A percentile compares a stretch with the other conserved stretches of the same genome.
Conservation (phyloP, 441 rosid species). For the Pelargonium cotyledonis region DNA sequence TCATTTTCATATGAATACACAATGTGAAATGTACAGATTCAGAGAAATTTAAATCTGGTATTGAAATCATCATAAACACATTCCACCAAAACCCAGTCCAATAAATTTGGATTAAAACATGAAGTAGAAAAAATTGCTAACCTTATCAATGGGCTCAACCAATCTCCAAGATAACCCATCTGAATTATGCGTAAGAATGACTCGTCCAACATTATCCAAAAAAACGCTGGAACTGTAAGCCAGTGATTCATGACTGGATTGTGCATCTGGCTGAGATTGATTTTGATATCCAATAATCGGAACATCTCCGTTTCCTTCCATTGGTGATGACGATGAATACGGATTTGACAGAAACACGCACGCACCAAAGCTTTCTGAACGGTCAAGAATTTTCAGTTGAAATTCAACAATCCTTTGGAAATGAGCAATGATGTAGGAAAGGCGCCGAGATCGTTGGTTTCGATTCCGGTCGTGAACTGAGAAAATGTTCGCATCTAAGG, state of each 20-base stretch:
- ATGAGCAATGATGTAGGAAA: not conserved
- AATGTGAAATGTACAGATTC: not conserved
- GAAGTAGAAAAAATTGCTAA: conserved; percentile 29
- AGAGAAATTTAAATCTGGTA: not conserved
- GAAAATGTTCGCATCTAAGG: not conserved
- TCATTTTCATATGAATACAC: not conserved
- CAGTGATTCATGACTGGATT: conserved; percentile 21
- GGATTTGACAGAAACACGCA: not conserved
- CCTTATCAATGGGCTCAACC: conserved; percentile 39
- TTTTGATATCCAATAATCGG: conserved; percentile 10
- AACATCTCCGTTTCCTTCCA: conserved; percentile 32
- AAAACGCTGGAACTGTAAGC: conserved; percentile 34
- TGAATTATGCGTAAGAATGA: conserved; percentile 40
- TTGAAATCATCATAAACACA: not conserved
- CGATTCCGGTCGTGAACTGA: not conserved
- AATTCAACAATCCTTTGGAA: not conserved
- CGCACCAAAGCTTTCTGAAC: not conserved
- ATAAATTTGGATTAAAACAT: not conserved
- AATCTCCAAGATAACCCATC: conserved; percentile 70
- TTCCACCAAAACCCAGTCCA: not conserved
- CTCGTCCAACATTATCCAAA: conserved; percentile 65
- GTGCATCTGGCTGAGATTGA: conserved; percentile 15
- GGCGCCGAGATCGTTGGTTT: not conserved
- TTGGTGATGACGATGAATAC: conserved; percentile 1
- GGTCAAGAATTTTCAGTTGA: not conserved